These are phyloP conservation scores for Drechslerella coelobrocha DNA, from an alignment of 2,329 filamentous ascomycete species.

Conservation along the genomic window DNA sequence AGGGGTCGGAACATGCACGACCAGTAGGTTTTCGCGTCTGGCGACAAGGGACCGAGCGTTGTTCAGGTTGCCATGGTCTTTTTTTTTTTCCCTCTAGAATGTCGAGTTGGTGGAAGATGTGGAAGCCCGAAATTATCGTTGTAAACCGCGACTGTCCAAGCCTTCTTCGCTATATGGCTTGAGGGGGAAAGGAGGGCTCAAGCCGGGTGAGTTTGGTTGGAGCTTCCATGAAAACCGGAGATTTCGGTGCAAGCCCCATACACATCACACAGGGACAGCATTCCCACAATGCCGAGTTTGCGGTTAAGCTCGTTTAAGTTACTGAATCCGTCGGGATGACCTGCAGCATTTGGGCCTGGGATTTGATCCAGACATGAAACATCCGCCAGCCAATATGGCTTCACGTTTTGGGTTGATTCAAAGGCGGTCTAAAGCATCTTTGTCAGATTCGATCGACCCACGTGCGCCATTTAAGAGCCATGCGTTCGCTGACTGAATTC, in stretches of 20 bases:
- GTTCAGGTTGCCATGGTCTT: slow-evolving; percentile 34
- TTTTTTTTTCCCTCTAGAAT: no score
- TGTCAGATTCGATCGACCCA: not conserved
- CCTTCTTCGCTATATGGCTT: not conserved
- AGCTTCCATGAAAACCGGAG: slow-evolving; percentile 42
- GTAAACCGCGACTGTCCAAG: not conserved
- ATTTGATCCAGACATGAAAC: slow-evolving; percentile 25
- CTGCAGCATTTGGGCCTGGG: slow-evolving; percentile 24
- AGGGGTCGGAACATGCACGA: slow-evolving; percentile 27
- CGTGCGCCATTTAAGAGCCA: no score
- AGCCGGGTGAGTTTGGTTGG: slow-evolving; percentile 8
- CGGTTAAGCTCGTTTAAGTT: slow-evolving; percentile 49
- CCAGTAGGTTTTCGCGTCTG: slow-evolving; percentile 30
- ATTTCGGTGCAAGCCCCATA: slow-evolving; percentile 43
- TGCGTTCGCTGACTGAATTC: no score
- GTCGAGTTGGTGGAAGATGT: slow-evolving; percentile 5
- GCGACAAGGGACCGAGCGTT: slow-evolving; percentile 16
- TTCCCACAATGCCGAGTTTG: slow-evolving; percentile 27
- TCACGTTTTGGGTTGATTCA: not conserved
- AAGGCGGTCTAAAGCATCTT: not conserved
- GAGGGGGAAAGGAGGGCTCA: slow-evolving; percentile 12
- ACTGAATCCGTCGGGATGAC: slow-evolving; percentile 48
- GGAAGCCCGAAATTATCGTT: slow-evolving; percentile 10
- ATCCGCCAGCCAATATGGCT: slow-evolving; percentile 8
- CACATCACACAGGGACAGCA: slow-evolving; percentile 12